phyloP scores from a whole-genome alignment of 441 rosid species.

The Aleurites moluccanus region DNA sequence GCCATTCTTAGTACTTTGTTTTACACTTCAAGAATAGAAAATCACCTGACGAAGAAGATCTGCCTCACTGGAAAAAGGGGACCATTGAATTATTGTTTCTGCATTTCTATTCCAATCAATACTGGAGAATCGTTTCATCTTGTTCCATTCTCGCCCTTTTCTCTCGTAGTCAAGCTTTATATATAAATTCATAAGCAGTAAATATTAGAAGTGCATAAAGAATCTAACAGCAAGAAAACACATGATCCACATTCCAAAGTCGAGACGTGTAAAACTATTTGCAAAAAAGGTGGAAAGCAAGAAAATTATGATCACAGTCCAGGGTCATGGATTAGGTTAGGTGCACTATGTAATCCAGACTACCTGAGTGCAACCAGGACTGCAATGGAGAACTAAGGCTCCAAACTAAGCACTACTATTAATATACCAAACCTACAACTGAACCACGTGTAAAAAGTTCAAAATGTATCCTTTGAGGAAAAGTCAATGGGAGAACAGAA shows the following conservation, averaged over 20 bases:
- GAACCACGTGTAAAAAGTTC: too few species aligned
- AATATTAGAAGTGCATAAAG: conserved; percentile 20
- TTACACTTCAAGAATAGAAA: conserved; percentile 1
- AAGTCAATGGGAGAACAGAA: neutral
- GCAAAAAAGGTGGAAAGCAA: neutral
- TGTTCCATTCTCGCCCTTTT: conserved; percentile 58
- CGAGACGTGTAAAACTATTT: neutral
- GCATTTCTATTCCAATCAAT: conserved; percentile 70
- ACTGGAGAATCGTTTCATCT: conserved; percentile 47
- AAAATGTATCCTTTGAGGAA: neutral
- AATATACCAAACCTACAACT: neutral
- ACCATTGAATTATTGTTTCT: conserved; percentile 76
- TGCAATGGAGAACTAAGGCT: neutral
- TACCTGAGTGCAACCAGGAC: neutral
- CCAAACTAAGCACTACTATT: neutral
- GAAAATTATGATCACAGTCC: neutral
- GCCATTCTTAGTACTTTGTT: neutral
- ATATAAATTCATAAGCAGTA: conserved; percentile 29
- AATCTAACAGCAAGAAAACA: conserved; percentile 12
- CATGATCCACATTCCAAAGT: conserved; percentile 5
- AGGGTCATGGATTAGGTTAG: neutral
- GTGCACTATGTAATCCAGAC: neutral
- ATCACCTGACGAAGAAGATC: conserved; percentile 86
- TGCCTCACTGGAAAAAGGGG: conserved; percentile 67
- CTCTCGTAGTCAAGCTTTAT: conserved; percentile 77